These are phyloP conservation scores for Nasturtium officinale DNA, from an alignment of 345 rosid genomes.

Conservation along the genomic window DNA sequence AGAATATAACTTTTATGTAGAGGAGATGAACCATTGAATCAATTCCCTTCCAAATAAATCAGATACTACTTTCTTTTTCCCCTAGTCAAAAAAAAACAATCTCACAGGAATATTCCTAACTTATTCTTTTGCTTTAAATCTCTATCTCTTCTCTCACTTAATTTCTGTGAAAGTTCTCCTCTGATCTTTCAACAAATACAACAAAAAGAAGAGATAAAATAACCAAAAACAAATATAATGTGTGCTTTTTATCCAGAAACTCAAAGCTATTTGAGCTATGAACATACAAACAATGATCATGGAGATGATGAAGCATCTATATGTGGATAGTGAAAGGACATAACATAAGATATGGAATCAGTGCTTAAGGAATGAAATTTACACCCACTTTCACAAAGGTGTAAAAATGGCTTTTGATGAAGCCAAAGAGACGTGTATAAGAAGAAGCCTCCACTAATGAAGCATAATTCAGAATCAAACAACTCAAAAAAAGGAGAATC, in stretches of 20 bases:
- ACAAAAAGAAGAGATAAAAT: not conserved
- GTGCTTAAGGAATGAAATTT: slow-evolving; percentile 35
- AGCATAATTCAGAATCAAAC: not conserved
- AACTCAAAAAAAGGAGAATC: not conserved
- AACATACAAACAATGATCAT: not conserved
- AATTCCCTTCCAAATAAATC: not conserved
- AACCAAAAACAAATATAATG: not conserved
- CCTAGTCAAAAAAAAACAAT: slow-evolving; percentile 20
- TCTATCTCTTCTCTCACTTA: no score
- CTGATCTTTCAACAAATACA: slow-evolving; percentile 3
- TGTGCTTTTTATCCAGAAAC: not conserved
- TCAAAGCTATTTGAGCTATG: not conserved
- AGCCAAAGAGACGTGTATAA: slow-evolving; percentile 35
- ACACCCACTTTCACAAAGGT: slow-evolving; percentile 17
- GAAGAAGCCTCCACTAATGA: slow-evolving; percentile 8
- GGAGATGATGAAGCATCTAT: slow-evolving; percentile 28
- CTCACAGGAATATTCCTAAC: slow-evolving; percentile 19
- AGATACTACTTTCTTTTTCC: slow-evolving; percentile 3
- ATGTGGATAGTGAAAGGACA: slow-evolving; percentile 36
- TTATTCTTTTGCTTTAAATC: slow-evolving; percentile 17
- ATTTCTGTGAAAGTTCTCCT: not conserved
- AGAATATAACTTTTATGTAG: slow-evolving; percentile 28
- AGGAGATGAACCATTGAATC: slow-evolving; percentile 36
- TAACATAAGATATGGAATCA: slow-evolving; percentile 43
- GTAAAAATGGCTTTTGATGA: slow-evolving; percentile 31